Evolutionary conservation across 495 filamentous ascomycete species (phyloP), one percentile per base, ranked within the genome.

Genomic region (Aspergillus mulundensis): DNA sequence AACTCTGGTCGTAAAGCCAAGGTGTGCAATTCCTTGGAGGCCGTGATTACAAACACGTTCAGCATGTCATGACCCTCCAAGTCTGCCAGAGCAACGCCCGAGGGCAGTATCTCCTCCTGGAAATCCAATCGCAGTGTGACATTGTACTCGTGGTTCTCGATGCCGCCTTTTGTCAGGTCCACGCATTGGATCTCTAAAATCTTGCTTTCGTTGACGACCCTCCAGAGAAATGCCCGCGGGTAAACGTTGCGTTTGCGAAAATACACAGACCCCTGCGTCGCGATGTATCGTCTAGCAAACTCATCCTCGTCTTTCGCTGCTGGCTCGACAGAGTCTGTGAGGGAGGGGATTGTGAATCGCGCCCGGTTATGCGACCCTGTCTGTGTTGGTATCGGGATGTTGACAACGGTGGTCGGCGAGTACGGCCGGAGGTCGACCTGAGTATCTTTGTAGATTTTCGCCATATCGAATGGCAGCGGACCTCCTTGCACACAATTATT

Each of bases 141-240:
- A 50, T 77, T 81, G 48, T 87, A 86, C 63, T 91, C 87, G 60
- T 83, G 79, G 45, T 77, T 70, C 25, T 82, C 78, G 23, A 83
- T 77, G 18, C 80, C 77, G 47, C 84, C 78, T 67, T 88, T 93
- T 34, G 81, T 86, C 54, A 97, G 70, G 71, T 97, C 94, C 62
- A 87, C 84, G 32, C 84, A 85, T 68, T 89, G 87, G 50, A 98
- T 77, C 67, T 91, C 90, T 50, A 98, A 77, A 43, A 91, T 78
- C 61, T 82, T 88, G 63, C 84, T 84, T 62, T 87, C 84, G 65
- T 95, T 86, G 57, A 97, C 72, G 18, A 98, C 79, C 51, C 94
- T 79, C 93, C 95, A 98, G 20, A 96, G 78, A 61, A 97, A 91
- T 64, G 81, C 87, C 61, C 89, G 83, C 44, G 94, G 95, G 54